Evolutionary conservation across 257 asterid species (phyloP).

Genomic region (Solanum phureja): DNA sequence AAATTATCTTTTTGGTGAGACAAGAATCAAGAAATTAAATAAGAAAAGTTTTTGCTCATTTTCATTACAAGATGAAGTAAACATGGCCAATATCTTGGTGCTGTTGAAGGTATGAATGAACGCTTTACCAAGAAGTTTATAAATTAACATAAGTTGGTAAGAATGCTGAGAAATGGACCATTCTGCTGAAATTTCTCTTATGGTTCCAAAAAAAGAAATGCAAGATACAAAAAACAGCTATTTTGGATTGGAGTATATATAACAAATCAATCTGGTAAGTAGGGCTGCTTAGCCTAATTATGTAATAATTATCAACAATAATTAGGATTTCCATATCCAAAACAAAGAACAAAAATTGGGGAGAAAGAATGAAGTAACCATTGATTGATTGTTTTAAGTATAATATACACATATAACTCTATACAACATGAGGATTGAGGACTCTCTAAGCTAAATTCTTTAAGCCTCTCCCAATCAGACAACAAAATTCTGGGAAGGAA

Average conservation of each 20-base stretch:
- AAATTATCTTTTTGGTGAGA: background rate
- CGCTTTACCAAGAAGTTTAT: no score
- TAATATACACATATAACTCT: background rate
- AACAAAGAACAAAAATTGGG: background rate
- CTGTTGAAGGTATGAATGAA: no score
- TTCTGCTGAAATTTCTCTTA: background rate
- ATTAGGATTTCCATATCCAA: background rate
- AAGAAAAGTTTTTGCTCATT: background rate
- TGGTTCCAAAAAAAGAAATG: background rate
- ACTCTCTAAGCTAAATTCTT: background rate
- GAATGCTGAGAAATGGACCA: background rate
- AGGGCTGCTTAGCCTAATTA: background rate
- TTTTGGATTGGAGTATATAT: background rate
- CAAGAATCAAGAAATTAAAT: background rate
- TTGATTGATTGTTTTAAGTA: background rate
- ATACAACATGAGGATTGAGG: constrained; percentile 2
- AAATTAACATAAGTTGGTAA: background rate
- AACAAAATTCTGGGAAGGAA: background rate
- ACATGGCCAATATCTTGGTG: no score
- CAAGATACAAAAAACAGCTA: background rate
- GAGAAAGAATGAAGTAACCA: background rate
- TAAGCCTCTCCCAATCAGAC: background rate
- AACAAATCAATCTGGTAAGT: background rate
- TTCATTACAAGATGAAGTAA: background rate
- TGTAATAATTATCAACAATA: background rate